phyloP scores from a whole-genome alignment of 805 yeast genomes.

The Alloascoidea hylecoeti region DNA sequence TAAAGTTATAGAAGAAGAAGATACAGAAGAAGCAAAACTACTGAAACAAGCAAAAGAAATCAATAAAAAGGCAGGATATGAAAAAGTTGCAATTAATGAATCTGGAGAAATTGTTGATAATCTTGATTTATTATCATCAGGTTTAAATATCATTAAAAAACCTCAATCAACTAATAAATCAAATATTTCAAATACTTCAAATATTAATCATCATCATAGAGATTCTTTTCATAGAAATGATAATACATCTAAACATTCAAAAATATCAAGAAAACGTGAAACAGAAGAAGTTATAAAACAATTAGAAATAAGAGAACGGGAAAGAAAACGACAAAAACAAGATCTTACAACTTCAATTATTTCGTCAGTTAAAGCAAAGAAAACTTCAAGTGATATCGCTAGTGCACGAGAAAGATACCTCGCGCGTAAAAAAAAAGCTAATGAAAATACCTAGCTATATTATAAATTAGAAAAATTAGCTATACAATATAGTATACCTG shows the following conservation, averaged over 20 bases:
- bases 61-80: conserved; percentile 8
- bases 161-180: conserved; percentile 2
- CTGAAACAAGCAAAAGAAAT: not conserved
- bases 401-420: conserved; percentile 14
- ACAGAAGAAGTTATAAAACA: not conserved
- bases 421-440: conserved; percentile 10
- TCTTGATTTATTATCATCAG: conserved; percentile 12
- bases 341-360: not conserved
- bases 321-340: conserved; percentile 4
- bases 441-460: too few relatives aligned
- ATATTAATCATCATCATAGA: not conserved
- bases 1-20: conserved; percentile 2
- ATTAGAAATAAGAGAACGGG: conserved; percentile 3
- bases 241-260: not conserved
- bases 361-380: conserved; percentile 5
- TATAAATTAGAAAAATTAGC: too few relatives aligned
- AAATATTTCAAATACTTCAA: not conserved
- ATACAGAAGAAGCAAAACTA: not conserved
- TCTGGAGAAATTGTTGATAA: conserved; percentile 14
- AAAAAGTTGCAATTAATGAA: conserved; percentile 12
- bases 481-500: too few relatives aligned
- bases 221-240: too few relatives aligned
- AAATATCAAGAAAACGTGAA: conserved; percentile 1
- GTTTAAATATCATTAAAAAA: conserved; percentile 10
- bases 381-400: conserved; percentile 7